phyloP scores from a whole-genome alignment of 1,284 basidiomycete species.

The Lentinus polychrous region DNA sequence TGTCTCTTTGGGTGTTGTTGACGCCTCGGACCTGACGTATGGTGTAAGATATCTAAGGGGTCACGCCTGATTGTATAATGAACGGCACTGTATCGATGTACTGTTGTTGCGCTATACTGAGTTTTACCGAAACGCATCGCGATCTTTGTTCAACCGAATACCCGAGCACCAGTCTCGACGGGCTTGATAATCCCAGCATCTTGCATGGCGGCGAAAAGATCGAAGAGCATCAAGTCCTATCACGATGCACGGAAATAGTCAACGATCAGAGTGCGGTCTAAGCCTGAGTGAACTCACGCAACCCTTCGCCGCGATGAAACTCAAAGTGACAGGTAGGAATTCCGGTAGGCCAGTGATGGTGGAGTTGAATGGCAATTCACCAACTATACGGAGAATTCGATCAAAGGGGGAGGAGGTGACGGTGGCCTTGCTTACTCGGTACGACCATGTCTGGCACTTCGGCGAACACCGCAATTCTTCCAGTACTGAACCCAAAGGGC shows the following conservation, averaged over 20 bases:
- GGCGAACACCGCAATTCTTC: conserved; percentile 24
- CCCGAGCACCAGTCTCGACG: conserved; percentile 22
- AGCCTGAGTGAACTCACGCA: conserved; percentile 22
- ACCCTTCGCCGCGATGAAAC: conserved; percentile 29
- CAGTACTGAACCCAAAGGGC: conserved; percentile 26
- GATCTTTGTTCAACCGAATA: conserved; percentile 12
- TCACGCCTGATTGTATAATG: no score
- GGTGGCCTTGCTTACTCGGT: conserved; percentile 15
- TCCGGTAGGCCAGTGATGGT: conserved; percentile 32
- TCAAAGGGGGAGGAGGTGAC: background rate
- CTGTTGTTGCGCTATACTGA: no score
- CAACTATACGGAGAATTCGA: conserved; percentile 17
- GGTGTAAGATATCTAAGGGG: no score
- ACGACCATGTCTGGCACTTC: conserved; percentile 34
- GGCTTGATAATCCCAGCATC: conserved; percentile 25
- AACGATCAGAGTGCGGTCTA: no score
- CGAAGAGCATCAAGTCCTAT: conserved; percentile 33
- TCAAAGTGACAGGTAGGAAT: conserved; percentile 33
- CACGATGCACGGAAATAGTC: background rate
- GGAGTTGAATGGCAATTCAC: conserved; percentile 33
- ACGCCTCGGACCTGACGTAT: no score
- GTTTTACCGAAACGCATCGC: no score
- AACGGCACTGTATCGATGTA: no score
- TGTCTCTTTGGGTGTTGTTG: background rate
- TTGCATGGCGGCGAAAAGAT: conserved; percentile 29